Base-by-base conservation (phyloP, 129 eudicot species). In the Artemisia argyi region DNA sequence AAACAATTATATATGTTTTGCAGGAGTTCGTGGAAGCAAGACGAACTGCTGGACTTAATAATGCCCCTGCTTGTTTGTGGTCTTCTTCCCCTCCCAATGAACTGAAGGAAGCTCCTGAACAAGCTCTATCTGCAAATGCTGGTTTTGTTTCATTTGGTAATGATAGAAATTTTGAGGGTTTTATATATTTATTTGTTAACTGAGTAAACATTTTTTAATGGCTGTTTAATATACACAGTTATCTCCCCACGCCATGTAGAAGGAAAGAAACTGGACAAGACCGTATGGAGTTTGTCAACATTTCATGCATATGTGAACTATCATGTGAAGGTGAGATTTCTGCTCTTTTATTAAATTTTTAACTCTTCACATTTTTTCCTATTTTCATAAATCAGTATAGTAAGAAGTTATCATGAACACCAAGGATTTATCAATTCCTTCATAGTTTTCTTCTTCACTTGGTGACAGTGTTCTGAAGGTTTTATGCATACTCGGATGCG, bases 401-500 rank as follows among this genome's bases (percentile, higher is more conserved):
- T 53, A 50, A 54, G 1, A 17, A 35, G 47, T 32, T 52, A 5
- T 67, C 18, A 18, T 57, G 3, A 57, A 57, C 63, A 2, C 63
- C 10, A 56, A 7, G 13, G n/a, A 20, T 39, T 39, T 39, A 7
- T 7, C 9, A 2, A 39, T 39, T 7, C 10, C 46, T 39, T 39
- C 46, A 7, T 39, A 8, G 35, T 49, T 53, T 57, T 62, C 49
- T 68, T 68, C 0, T 82, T 48, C 75, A 26, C 53, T 66, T 80
- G 60, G 50, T 50, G 60, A 76, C 92, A 93, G 98, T 89, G 98
- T 66, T 94, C 98, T 1, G 98, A 94, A 80, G 97, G 98, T 58
- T 94, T 94, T 79, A 90, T 90, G 97, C 98, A 94, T 69, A 90
- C 98, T 59, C 87, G 98, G 50, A 94, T 94, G 98, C 90, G 97